Percentiles rank a stretch among this genome's conserved stretches.
Evolutionary conservation across 768 basidiomycete species (phyloP).

Genomic region (Macrolepiota dolichaula): DNA sequence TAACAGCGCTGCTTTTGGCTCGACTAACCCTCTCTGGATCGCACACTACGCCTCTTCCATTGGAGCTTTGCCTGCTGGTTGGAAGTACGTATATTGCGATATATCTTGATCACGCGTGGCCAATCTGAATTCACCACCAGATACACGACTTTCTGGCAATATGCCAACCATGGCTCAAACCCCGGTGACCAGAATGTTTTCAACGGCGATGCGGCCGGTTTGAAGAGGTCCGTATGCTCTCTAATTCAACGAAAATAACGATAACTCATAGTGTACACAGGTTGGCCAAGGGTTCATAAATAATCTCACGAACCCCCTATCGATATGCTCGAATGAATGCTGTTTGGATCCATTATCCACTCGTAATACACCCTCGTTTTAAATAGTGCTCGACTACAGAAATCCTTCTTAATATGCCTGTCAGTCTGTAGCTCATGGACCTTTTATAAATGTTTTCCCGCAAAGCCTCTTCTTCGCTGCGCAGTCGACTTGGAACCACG

Average conservation of each 20-base stretch:
- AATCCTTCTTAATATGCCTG: no score
- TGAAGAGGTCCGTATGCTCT: not conserved
- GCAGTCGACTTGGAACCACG: not conserved
- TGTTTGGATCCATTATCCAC: not conserved
- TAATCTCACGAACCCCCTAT: not conserved
- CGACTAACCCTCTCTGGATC: slow-evolving; percentile 58
- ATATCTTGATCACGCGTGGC: no score
- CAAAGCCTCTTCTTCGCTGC: no score
- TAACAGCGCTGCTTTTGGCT: slow-evolving; percentile 46
- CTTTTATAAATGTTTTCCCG: no score
- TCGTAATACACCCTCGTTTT: no score
- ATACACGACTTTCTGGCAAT: slow-evolving; percentile 59
- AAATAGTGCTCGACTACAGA: no score
- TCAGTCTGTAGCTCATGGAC: no score
- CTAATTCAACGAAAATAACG: not conserved
- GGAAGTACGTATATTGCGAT: slow-evolving; percentile 22
- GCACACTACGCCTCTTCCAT: slow-evolving; percentile 47
- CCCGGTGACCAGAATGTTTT: slow-evolving; percentile 58
- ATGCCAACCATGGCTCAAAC: slow-evolving; percentile 49
- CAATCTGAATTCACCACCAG: slow-evolving; percentile 19
- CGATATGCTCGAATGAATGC: not conserved
- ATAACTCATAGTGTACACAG: not conserved
- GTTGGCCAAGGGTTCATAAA: not conserved
- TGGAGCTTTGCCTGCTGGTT: slow-evolving; percentile 59
- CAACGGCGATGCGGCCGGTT: slow-evolving; percentile 34